Base-by-base conservation (phyloP, 169 alveolate species). In the Plasmodium malariae region DNA sequence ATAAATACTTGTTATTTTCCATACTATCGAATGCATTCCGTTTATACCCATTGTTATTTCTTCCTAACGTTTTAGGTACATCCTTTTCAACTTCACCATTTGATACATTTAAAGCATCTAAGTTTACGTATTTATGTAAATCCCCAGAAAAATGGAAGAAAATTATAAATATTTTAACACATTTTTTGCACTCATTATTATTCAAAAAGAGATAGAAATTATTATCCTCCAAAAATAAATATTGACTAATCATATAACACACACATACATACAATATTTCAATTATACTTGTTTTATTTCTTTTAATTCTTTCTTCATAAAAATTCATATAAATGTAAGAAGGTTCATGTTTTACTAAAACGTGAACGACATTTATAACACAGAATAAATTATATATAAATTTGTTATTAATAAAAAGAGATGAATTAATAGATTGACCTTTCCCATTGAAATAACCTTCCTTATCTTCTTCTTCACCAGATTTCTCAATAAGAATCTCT, bases 161-260 rank as follows among this genome's bases (percentile, higher is more conserved):
- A 49, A 78, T 54, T 12, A 55, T 78, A 21, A 60, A 78, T 28
- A 78, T 63, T 19, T 78, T 78, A 48, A 78, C 59, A 55, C 76
- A 78, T 24, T 45, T 78, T 48, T 55, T 78, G 54, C 89, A 51
- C 17, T 45, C 76, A 6, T 24, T 11, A 14, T 57, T 65, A 12
- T 40, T 36, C 28, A 78, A 45, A 55, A 78, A 55, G 11, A 37
- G 11, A 9, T 62, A 24, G 4, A 78, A 78, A 32, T 78, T 26
- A 7, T 34, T 30, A 30, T 78, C 28, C 32, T 78, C 26, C 32
- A 45, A 17, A 32, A 17, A 45, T n/a, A 78, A n/a, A n/a, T 78
- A 78, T n/a, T 78, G 54, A 78, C 59, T 78, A 36, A 78, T 78
- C 34, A 78, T 26, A 78, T 62, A 36, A 55, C 73, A 28, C n/a